Conservation (phyloP, 176 grass and related monocot genomes). For the Oryza brachyantha region DNA sequence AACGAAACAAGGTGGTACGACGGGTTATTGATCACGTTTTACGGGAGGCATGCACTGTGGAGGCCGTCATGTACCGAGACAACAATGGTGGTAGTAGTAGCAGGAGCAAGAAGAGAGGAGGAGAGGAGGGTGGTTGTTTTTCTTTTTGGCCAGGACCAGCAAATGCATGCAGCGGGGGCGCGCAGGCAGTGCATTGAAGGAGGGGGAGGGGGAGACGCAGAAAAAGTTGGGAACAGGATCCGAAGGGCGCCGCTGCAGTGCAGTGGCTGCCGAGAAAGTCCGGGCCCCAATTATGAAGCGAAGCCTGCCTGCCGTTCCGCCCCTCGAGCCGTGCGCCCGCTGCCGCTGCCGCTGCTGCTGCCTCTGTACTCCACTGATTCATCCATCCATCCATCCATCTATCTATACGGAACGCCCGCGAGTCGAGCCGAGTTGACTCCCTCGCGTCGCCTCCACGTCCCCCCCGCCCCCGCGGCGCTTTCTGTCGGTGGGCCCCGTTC, state of each 20-base stretch:
- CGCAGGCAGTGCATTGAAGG: background rate
- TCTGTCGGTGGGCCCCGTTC: conserved; percentile 14
- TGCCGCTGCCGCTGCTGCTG: conserved; percentile 20
- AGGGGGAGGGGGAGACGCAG: background rate
- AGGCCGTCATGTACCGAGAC: background rate
- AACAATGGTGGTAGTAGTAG: background rate
- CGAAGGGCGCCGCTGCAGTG: conserved; percentile 42
- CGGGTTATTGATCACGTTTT: background rate
- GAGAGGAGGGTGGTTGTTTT: background rate
- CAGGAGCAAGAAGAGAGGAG: too few relatives aligned
- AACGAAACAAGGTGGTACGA: too few relatives aligned
- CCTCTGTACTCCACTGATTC: background rate
- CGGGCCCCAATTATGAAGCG: conserved; percentile 48
- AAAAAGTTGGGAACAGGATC: conserved; percentile 47
- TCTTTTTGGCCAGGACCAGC: background rate
- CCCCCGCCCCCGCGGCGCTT: conserved; percentile 17
- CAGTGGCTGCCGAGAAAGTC: conserved; percentile 24
- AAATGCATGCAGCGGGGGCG: too few relatives aligned
- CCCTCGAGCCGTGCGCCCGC: conserved; percentile 63
- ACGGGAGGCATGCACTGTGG: background rate
- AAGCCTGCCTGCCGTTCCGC: background rate
- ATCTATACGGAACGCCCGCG: too few relatives aligned
- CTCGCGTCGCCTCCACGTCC: conserved; percentile 8
- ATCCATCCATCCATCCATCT: too few relatives aligned
- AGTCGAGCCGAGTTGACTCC: conserved; percentile 31